Evolutionary conservation across 495 filamentous ascomycete species (phyloP).

Genomic region (Neohortaea acidophila): DNA sequence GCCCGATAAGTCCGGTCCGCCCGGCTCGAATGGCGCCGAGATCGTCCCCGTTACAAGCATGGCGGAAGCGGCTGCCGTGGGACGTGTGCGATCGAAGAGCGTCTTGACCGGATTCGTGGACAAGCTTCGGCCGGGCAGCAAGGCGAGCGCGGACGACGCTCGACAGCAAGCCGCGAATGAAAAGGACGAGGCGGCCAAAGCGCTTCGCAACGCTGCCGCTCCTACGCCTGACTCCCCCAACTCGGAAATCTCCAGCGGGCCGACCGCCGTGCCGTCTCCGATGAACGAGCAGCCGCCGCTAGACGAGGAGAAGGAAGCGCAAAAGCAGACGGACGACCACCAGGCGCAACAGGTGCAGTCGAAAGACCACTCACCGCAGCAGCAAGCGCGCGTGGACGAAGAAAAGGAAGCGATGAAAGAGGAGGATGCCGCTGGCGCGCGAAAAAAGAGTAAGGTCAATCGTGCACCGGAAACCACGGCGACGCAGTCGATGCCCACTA

Average conservation of each 20-base stretch:
- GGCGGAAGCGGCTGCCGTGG: background rate
- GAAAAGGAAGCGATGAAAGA: constrained; percentile 1
- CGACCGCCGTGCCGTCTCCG: constrained; percentile 12
- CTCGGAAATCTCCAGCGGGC: constrained; percentile 12
- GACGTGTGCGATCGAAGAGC: constrained; percentile 4
- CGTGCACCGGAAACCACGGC: constrained; percentile 11
- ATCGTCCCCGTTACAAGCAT: too few relatives aligned
- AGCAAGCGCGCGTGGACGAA: constrained; percentile 1
- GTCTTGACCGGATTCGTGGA: constrained; percentile 4
- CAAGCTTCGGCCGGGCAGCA: constrained; percentile 13
- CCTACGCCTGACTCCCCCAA: constrained; percentile 8
- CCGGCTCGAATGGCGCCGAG: constrained; percentile 17
- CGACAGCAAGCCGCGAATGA: constrained; percentile 25
- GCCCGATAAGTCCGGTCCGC: constrained; percentile 20
- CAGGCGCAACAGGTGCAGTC: background rate
- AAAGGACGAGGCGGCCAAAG: constrained; percentile 33
- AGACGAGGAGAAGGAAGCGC: constrained; percentile 30
- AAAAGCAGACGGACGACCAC: background rate
- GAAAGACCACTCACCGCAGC: background rate
- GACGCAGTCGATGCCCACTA: constrained; percentile 1
- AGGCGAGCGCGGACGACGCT: constrained; percentile 15
- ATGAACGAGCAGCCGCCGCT: constrained; percentile 8
- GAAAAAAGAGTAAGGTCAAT: constrained; percentile 6
- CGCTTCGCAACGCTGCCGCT: constrained; percentile 31
- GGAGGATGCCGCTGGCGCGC: background rate